Evolutionary conservation across 306 rosid species (phyloP).

Genomic region (Dicorynia guianensis): DNA sequence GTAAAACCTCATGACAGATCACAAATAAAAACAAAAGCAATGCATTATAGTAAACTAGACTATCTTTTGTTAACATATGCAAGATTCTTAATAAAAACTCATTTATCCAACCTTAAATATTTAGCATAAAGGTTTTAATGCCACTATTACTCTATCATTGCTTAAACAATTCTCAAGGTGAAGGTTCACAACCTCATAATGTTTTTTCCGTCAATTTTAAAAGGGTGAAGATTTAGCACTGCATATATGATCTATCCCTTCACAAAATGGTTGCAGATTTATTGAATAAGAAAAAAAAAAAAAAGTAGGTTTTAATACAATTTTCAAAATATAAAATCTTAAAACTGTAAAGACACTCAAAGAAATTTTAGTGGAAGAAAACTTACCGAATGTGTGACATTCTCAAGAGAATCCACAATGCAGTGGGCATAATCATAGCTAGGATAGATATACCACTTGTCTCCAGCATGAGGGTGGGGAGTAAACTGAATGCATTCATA

Average conservation of each 20-base stretch:
- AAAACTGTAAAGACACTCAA: neutral
- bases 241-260: neutral
- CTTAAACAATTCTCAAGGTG: neutral
- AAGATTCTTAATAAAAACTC: neutral
- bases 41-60: neutral
- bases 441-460: conserved; percentile 98
- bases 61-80: no score
- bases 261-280: neutral
- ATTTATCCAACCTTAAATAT: neutral
- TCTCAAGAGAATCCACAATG: conserved; percentile 97
- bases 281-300: neutral
- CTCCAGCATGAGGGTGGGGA: conserved; percentile 98
- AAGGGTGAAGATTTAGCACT: neutral
- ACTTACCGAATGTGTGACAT: conserved; percentile 94
- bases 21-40: neutral
- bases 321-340: neutral
- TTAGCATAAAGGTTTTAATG: neutral
- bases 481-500: conserved; percentile 68
- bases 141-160: neutral
- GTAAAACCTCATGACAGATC: neutral
- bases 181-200: neutral
- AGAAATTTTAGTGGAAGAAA: conserved; percentile 29
- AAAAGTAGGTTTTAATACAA: neutral
- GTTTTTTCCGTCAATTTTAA: neutral
- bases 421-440: conserved; percentile 98